Conservation (phyloP, 2,329 filamentous ascomycete genomes). For the Epichloe scottii region DNA sequence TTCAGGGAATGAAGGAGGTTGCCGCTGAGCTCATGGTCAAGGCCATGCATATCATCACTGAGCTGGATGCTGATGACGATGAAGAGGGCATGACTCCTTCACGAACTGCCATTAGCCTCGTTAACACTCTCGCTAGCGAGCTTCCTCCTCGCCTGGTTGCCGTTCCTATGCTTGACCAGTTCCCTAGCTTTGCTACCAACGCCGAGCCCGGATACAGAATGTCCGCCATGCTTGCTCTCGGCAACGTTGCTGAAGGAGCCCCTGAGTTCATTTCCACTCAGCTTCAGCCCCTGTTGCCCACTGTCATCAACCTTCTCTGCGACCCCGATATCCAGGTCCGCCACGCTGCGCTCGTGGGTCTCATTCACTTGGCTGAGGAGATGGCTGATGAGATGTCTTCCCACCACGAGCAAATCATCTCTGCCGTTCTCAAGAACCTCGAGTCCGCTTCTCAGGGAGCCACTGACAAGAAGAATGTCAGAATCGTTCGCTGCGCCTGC, state of each 20-base stretch:
- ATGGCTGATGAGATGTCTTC: conserved; percentile 80
- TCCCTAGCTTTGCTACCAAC: conserved; percentile 68
- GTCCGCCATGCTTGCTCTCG: conserved; percentile 82
- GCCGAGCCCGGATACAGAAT: conserved; percentile 68
- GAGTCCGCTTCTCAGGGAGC: conserved; percentile 62
- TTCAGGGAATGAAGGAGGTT: conserved; percentile 75
- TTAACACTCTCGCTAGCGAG: conserved; percentile 79
- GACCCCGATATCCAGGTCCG: conserved; percentile 78
- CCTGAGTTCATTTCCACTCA: conserved; percentile 96
- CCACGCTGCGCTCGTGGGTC: conserved; percentile 73
- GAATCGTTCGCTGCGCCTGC: conserved; percentile 82
- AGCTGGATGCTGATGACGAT: conserved; percentile 66
- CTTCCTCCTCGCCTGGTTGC: conserved; percentile 89
- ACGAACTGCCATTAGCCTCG: conserved; percentile 69
- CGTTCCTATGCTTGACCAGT: conserved; percentile 77
- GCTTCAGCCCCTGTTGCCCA: conserved; percentile 71
- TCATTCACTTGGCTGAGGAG: conserved; percentile 86
- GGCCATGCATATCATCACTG: conserved; percentile 77
- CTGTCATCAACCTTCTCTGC: conserved; percentile 69
- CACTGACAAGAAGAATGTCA: conserved; percentile 61
- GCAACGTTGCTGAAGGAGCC: conserved; percentile 90
- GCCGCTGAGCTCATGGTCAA: conserved; percentile 79
- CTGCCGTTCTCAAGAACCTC: conserved; percentile 76
- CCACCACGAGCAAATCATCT: conserved; percentile 75
- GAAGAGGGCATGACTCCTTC: conserved; percentile 74